These are phyloP conservation scores for Sisymbrium irio DNA, from an alignment of 345 rosid species.

Conservation along the genomic window DNA sequence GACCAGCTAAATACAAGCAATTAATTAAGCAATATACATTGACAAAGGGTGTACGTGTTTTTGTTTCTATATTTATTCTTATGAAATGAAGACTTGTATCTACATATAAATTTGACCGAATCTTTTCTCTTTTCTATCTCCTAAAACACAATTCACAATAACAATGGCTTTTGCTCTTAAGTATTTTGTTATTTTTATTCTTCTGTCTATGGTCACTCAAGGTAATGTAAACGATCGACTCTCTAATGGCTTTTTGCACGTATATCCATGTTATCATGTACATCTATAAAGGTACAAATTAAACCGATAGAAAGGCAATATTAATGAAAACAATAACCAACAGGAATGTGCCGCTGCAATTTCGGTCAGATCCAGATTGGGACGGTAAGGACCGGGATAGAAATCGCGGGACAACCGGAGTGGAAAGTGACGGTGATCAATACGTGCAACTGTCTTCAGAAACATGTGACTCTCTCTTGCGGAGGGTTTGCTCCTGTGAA, in stretches of 20 bases:
- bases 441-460: constrained; percentile 25
- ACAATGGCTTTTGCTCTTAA: constrained; percentile 25
- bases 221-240: constrained; percentile 14
- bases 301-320: neutral
- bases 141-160: neutral
- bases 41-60: no score
- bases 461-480: constrained; percentile 26
- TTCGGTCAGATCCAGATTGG: constrained; percentile 1
- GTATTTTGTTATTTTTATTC: constrained; percentile 5
- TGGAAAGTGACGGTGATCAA: constrained; percentile 32
- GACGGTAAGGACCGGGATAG: constrained; percentile 14
- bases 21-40: no score
- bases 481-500: constrained; percentile 25
- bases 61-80: no score
- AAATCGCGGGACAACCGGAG: constrained; percentile 15
- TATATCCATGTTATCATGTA: neutral
- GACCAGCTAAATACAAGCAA: no score
- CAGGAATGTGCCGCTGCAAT: constrained; percentile 17
- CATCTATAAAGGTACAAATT: neutral
- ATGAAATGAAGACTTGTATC: no score
- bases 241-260: neutral
- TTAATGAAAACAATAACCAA: neutral
- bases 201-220: constrained; percentile 26
- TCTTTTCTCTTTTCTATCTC: neutral
- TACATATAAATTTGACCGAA: neutral